These are phyloP conservation scores for Gynochthodes officinalis DNA, from an alignment of 257 asterid genomes.

Conservation along the genomic window DNA sequence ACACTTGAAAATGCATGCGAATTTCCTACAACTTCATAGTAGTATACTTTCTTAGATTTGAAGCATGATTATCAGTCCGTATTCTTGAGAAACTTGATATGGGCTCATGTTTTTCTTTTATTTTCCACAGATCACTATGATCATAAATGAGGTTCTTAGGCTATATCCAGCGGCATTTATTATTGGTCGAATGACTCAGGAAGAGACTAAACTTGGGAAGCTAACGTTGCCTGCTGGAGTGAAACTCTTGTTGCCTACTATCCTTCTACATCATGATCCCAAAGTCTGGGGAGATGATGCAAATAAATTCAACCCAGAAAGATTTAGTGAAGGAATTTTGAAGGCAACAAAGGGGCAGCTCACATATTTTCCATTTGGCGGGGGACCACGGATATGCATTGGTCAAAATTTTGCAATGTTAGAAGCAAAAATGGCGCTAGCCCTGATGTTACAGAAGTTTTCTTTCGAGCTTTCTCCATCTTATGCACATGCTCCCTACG, in stretches of 20 bases:
- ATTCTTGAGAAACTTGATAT: background rate
- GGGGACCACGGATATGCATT: constrained; percentile 33
- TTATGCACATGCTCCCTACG: constrained; percentile 26
- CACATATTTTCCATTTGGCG: constrained; percentile 23
- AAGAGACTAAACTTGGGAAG: constrained; percentile 24
- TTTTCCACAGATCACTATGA: constrained; percentile 25
- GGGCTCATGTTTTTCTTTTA: too few relatives aligned
- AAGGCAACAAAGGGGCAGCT: constrained; percentile 25
- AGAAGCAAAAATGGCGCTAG: constrained; percentile 27
- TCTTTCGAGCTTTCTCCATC: constrained; percentile 29
- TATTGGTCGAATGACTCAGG: constrained; percentile 6
- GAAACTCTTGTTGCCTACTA: constrained; percentile 18
- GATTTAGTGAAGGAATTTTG: constrained; percentile 22
- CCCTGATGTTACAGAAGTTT: constrained; percentile 25
- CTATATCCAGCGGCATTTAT: constrained; percentile 19
- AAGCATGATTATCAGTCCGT: too few relatives aligned
- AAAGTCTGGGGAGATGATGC: constrained; percentile 33
- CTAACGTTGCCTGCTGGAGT: constrained; percentile 21
- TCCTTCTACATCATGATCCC: constrained; percentile 21
- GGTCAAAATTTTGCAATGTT: constrained; percentile 28
- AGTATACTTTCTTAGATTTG: too few relatives aligned
- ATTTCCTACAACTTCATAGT: too few relatives aligned
- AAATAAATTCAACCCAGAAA: constrained; percentile 28
- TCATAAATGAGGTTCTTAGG: constrained; percentile 28
- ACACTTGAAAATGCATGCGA: too few relatives aligned